Base-by-base conservation (phyloP, 768 basidiomycete species). In the Suillus occidentalis region DNA sequence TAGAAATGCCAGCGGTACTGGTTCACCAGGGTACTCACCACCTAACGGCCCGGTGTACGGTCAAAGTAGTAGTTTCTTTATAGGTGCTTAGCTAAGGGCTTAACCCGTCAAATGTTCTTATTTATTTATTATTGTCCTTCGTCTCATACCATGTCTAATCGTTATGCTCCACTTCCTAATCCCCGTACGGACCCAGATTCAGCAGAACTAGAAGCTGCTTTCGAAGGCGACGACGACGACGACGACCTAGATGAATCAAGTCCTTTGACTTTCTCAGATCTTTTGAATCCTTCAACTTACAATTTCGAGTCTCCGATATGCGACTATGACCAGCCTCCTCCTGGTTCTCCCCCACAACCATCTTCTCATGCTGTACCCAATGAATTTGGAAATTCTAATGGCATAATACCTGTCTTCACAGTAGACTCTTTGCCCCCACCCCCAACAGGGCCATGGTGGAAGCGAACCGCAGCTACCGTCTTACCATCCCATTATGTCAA, bases 181-280 rank as follows among this genome's bases (percentile, higher is more conserved):
- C 82, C 84, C 25, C 80, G 79, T 69, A 77, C 81, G 20, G 84
- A 85, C 72, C 78, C 76, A 55, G 78, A 82, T 62, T 74, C 80
- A 10, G 78, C 82, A 65, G 89, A 94, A 80, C 87, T 95, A 85
- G 90, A 95, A 72, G 92, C 92, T 28, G 93, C 94, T 2, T 95
- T 95, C 69, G 89, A 89, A 5, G 92, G 92, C 66, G 88, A 90
- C 56, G 86, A 86, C 43, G 81, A 86, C 43, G 81, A 84, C 39
- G 74, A 82, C 62, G 39, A 58, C 25, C 1, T 53, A 36, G 78
- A 83, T 65, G 77, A 84, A 61, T 82, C 83, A 22, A 84, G 77
- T 40, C 88, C 86, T 58, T 72, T 87, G 68, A 84, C 78, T 12
- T 74, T 77, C 13, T 78, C 69, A 14, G 39, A 78, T 36, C 76